Evolutionary conservation across 192 early-diverging fungal species (phyloP), one percentile per base, ranked within the genome.

Genomic region (Backusella macrospora): DNA sequence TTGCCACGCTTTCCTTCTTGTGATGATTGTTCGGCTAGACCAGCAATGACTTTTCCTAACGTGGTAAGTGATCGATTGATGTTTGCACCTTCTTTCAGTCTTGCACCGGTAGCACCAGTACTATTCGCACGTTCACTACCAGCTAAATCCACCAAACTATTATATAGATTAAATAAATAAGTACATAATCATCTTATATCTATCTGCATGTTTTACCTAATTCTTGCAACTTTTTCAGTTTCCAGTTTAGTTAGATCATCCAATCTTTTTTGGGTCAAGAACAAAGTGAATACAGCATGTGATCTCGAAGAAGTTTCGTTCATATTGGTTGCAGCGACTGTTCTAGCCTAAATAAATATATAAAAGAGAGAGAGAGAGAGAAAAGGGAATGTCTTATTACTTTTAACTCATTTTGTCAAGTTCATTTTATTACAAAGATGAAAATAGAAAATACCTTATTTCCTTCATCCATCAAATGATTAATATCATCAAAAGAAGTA

Each of bases 51-150:
- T 76, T 98, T 98, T 6, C 96, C 96, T 39, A 98, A 82, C 0
- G 94, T 92, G 0, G 94, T 95, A 34, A 98, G 80, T 12, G 93
- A 95, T 75, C 93, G 93, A 83, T 98, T 98, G 85, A 98, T 98
- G 59, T 94, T 95, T 13, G 93, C 94, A 29, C 95, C 96, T 82
- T 98, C 96, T 72, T 93, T 94, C 10, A 97, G 77, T 10, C 96
- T 86, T 62, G 81, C 77, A 3, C 96, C 96, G 0, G 93, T 93
- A 0, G 94, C 93, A 72, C 91, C 91, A 6, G 96, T 96, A 40
- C 91, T 79, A 74, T 92, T 91, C 3, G 95, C 94, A 18, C 96
- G 89, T 80, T 98, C 96, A 83, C 91, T 93, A 73, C 96, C 96
- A 3, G 96, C 96, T 65, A 98, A 84, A 86, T 98, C 96, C 0